phyloP scores from a whole-genome alignment of 2,329 filamentous ascomycete species.

The Colletotrichum limetticola region DNA sequence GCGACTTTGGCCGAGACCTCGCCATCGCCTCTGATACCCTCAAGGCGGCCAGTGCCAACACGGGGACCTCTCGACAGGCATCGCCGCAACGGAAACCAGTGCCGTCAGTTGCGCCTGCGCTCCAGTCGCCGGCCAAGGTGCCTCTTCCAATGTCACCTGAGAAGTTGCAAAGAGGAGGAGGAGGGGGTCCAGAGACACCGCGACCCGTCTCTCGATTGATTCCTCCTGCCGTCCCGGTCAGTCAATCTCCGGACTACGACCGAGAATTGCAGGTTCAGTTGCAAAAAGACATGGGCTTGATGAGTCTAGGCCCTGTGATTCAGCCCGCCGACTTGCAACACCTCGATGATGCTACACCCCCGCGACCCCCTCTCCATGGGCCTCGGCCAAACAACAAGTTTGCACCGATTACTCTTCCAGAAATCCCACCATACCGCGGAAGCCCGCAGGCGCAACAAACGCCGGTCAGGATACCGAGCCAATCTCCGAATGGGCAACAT shows the following conservation, averaged over 20 bases:
- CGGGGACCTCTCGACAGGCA: slow-evolving; percentile 63
- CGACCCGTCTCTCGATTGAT: slow-evolving; percentile 56
- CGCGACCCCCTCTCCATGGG: slow-evolving; percentile 39
- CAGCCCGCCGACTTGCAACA: slow-evolving; percentile 34
- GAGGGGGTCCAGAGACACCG: slow-evolving; percentile 55
- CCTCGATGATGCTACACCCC: slow-evolving; percentile 25
- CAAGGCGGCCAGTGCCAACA: slow-evolving; percentile 58
- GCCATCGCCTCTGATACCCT: slow-evolving; percentile 61
- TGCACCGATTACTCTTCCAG: slow-evolving; percentile 57
- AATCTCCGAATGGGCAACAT: slow-evolving; percentile 36
- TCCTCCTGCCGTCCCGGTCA: slow-evolving; percentile 54
- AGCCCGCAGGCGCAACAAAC: slow-evolving; percentile 37
- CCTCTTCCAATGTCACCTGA: slow-evolving; percentile 70
- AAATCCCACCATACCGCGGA: slow-evolving; percentile 67
- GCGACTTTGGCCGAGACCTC: slow-evolving; percentile 55
- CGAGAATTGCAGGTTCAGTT: slow-evolving; percentile 70
- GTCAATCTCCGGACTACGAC: slow-evolving; percentile 70
- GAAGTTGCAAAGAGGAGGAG: slow-evolving; percentile 47
- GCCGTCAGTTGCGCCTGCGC: slow-evolving; percentile 44
- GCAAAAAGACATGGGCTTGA: slow-evolving; percentile 69
- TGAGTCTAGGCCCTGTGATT: slow-evolving; percentile 60
- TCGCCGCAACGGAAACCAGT: slow-evolving; percentile 71
- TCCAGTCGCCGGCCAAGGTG: slow-evolving; percentile 67
- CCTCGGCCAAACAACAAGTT: slow-evolving; percentile 51
- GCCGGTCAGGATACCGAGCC: slow-evolving; percentile 39